Percentiles rank a stretch among this genome's conserved stretches.
phyloP scores from a whole-genome alignment of 2,329 filamentous ascomycete species.

The Plenodomus tracheiphilus region DNA sequence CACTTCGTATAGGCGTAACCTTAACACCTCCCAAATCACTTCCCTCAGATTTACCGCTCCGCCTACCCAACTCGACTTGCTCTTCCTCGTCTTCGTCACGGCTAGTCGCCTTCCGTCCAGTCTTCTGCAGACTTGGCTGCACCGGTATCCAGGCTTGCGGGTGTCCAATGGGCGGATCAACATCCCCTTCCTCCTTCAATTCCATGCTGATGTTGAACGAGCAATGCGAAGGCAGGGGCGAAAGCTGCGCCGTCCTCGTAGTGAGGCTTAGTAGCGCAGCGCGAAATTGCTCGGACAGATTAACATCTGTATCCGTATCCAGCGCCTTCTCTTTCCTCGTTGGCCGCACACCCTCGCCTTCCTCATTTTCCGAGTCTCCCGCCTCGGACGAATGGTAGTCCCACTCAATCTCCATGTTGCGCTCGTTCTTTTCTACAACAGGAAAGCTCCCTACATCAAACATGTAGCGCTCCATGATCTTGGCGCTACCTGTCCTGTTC shows the following conservation, averaged over 20 bases:
- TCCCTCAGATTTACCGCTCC: slow-evolving; percentile 24
- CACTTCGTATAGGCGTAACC: slow-evolving; percentile 63
- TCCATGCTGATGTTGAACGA: slow-evolving; percentile 79
- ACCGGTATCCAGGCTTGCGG: slow-evolving; percentile 64
- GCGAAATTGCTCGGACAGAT: slow-evolving; percentile 74
- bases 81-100: slow-evolving; percentile 19
- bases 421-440: slow-evolving; percentile 50
- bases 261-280: slow-evolving; percentile 67
- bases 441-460: slow-evolving; percentile 64
- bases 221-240: slow-evolving; percentile 63
- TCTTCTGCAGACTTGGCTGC: slow-evolving; percentile 52
- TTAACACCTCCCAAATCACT: slow-evolving; percentile 55
- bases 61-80: slow-evolving; percentile 11
- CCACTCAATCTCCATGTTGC: slow-evolving; percentile 56
- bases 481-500: slow-evolving; percentile 36
- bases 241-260: slow-evolving; percentile 61
- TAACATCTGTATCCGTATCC: slow-evolving; percentile 41
- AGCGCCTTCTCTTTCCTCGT: slow-evolving; percentile 15
- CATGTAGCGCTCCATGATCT: slow-evolving; percentile 63
- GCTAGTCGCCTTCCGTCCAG: slow-evolving; percentile 25
- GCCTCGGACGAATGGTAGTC: slow-evolving; percentile 10
- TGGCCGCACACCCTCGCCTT: slow-evolving; percentile 5
- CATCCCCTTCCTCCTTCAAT: slow-evolving; percentile 62
- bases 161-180: slow-evolving; percentile 52
- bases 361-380: slow-evolving; percentile 8